Evolutionary conservation across 805 yeast species (phyloP).

Genomic region (Ogataea nonfermentans): DNA sequence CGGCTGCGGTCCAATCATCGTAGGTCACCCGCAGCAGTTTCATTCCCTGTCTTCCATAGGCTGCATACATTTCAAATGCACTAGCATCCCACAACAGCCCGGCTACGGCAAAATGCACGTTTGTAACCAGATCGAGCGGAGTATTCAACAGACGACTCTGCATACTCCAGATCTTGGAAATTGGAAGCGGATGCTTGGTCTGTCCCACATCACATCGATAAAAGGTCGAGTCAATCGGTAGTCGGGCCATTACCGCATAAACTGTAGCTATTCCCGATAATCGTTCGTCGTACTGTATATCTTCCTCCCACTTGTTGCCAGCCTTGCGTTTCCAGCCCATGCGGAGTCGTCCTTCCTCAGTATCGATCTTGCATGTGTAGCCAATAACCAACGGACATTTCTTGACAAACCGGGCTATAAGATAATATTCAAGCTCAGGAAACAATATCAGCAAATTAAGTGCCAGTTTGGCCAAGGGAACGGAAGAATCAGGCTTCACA

Average conservation of each 20-base stretch:
- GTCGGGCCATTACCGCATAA: conserved; percentile 70
- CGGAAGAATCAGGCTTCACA: conserved; percentile 71
- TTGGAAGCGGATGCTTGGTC: conserved; percentile 53
- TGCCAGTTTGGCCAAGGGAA: conserved; percentile 74
- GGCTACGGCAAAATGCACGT: conserved; percentile 67
- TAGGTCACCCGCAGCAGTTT: conserved; percentile 55
- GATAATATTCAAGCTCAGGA: conserved; percentile 51
- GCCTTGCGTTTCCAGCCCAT: conserved; percentile 83
- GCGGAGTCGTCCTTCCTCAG: conserved; percentile 73
- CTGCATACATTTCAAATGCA: conserved; percentile 50
- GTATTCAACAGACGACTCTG: conserved; percentile 70
- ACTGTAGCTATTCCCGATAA: conserved; percentile 82
- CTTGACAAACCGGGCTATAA: conserved; percentile 81
- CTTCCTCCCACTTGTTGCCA: conserved; percentile 54
- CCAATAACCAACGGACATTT: conserved; percentile 91
- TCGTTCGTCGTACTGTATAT: conserved; percentile 75
- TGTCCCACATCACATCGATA: conserved; percentile 25
- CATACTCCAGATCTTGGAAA: conserved; percentile 62
- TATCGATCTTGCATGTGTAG: conserved; percentile 66
- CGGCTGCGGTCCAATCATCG: conserved; percentile 51
- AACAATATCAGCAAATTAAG: conserved; percentile 46
- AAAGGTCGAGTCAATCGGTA: conserved; percentile 31
- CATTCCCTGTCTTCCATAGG: conserved; percentile 66
- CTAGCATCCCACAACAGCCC: conserved; percentile 93
- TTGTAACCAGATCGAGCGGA: conserved; percentile 47